These are phyloP conservation scores for Poterioochromonas sp. DNA, from an alignment of 352 stramenopile genomes.

Conservation along the genomic window DNA sequence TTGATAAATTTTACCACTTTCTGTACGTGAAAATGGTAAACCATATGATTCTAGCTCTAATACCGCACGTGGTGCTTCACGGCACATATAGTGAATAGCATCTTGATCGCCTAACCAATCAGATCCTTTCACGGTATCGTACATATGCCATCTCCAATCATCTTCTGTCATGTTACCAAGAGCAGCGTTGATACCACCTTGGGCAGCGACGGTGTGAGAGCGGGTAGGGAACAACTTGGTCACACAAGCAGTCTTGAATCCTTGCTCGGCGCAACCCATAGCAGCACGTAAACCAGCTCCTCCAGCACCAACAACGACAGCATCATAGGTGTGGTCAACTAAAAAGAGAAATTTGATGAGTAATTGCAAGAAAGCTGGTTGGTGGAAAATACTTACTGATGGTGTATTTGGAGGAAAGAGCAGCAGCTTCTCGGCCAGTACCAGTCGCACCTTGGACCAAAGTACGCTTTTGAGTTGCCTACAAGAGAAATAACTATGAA, in stretches of 20 bases:
- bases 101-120: constrained; percentile 96
- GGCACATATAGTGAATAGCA: constrained; percentile 96
- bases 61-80: constrained; percentile 70
- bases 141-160: constrained; percentile 83
- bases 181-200: constrained; percentile 93
- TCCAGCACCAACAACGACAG: constrained; percentile 85
- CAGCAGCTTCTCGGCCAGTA: background rate
- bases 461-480: background rate
- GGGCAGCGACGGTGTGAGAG: constrained; percentile 87
- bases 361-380: background rate
- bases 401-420: constrained; percentile 38
- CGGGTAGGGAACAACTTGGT: constrained; percentile 94
- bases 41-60: constrained; percentile 90
- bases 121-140: constrained; percentile 92
- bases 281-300: constrained; percentile 74
- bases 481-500: background rate
- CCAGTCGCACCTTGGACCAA: background rate
- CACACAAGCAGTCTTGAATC: constrained; percentile 92
- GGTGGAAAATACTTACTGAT: constrained; percentile 35
- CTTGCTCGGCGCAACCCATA: constrained; percentile 72
- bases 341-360: constrained; percentile 33
- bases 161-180: constrained; percentile 91
- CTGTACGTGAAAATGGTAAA: constrained; percentile 87
- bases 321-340: constrained; percentile 92
- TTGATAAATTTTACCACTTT: constrained; percentile 91